Evolutionary conservation across 495 filamentous ascomycete species (phyloP), one percentile per base, ranked within the genome.

Genomic region (Aspergillus indologenus): DNA sequence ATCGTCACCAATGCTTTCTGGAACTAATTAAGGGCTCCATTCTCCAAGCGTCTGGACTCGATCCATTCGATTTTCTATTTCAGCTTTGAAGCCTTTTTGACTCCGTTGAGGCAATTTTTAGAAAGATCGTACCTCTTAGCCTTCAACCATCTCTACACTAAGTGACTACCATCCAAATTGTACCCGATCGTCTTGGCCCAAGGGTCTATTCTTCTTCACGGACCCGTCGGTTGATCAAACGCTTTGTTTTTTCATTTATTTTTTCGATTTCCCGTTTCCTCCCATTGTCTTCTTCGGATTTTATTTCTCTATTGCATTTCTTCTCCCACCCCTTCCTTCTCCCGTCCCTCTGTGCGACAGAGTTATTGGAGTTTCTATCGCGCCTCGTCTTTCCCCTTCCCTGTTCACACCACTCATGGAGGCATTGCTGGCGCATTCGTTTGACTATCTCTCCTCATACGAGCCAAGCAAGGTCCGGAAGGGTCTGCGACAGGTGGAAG

Each of bases 381-480:
- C 22, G 24, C 53, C 56, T 20, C 46, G 24, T 57, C 50, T 59
- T 45, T 64, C 46, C 46, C 44, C 44, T 46, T 17, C 17, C n/a
- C n/a, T n/a, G n/a, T 24, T 42, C 47, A 29, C 47, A 22, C 45
- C 54, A 61, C 63, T 66, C 64, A 98, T 98, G 94, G 94, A 98
- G 77, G 83, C 90, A 52, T 81, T 98, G 22, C 78, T 98, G 59
- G 92, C 92, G 18, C 86, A 95, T 67, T 90, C 93, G 60, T 98
- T 98, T 73, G 92, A 96, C 72, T 94, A 96, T 72, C 87, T 98
- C 54, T 95, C 92, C 49, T 96, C 93, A 22, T 95, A 91, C 71
- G 92, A 96, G 69, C 84, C 83, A 45, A 75, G 80, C 69, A 94
- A 96, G 76, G 89, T 98, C 66, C 85, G 90, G 48, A 98, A 97